These are phyloP conservation scores for Eimeria tenella DNA, from an alignment of 169 alveolate species.

Conservation along the genomic window DNA sequence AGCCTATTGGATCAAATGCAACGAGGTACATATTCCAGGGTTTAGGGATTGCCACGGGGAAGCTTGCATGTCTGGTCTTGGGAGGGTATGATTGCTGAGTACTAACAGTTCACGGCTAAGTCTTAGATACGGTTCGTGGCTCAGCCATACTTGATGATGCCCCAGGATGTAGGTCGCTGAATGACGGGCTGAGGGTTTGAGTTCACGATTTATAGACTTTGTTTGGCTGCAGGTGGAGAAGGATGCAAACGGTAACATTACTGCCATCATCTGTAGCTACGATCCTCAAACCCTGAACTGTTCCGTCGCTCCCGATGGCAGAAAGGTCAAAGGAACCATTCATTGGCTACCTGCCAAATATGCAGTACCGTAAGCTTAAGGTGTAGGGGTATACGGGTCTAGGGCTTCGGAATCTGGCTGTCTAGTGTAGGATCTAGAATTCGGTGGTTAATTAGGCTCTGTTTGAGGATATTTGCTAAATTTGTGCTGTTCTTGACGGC, in stretches of 20 bases:
- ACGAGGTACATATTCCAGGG: constrained; percentile 78
- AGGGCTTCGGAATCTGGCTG: not conserved
- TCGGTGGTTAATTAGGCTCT: not conserved
- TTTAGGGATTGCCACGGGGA: not conserved
- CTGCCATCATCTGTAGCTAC: constrained; percentile 86
- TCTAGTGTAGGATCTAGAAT: not conserved
- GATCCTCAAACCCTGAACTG: constrained; percentile 89
- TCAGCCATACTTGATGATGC: too few species aligned
- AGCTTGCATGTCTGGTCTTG: not conserved
- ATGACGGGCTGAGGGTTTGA: not conserved
- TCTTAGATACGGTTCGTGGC: too few species aligned
- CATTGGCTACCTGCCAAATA: constrained; percentile 88
- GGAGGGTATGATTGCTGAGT: too few species aligned
- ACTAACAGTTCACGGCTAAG: too few species aligned
- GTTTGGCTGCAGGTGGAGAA: constrained; percentile 39
- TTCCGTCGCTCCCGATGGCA: constrained; percentile 80
- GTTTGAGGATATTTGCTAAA: not conserved
- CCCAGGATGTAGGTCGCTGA: not conserved
- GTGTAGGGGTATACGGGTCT: not conserved
- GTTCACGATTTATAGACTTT: too few species aligned
- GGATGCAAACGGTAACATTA: constrained; percentile 74
- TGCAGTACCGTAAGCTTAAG: constrained; percentile 76
- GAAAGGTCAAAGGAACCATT: constrained; percentile 90
- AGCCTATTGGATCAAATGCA: constrained; percentile 90
- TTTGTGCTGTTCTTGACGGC: too few species aligned